Conservation (phyloP, 441 rosid genomes). For the Corymbia citriodora region DNA sequence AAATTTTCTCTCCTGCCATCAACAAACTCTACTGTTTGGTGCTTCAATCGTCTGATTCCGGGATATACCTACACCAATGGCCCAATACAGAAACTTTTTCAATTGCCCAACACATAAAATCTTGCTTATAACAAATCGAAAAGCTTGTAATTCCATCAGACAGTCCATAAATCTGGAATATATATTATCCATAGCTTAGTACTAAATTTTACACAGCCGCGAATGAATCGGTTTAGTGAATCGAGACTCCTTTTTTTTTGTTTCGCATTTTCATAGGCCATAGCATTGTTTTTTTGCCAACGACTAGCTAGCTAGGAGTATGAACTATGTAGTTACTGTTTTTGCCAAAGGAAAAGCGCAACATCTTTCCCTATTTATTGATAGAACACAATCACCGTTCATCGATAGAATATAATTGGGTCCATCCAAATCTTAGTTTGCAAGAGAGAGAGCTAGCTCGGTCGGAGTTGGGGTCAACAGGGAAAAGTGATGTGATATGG, state of each 20-base stretch:
- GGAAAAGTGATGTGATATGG: slow-evolving; percentile 12
- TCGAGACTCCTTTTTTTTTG: background rate
- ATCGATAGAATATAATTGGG: background rate
- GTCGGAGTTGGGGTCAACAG: background rate
- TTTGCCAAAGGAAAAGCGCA: background rate
- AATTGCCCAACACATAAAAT: background rate
- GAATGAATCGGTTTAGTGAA: background rate
- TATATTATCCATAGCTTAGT: background rate
- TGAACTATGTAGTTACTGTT: background rate
- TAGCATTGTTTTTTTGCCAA: background rate
- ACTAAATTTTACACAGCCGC: background rate
- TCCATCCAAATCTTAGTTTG: slow-evolving; percentile 14
- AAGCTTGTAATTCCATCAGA: background rate
- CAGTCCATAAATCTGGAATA: background rate
- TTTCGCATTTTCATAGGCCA: background rate
- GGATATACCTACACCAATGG: slow-evolving; percentile 37
- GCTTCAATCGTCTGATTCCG: slow-evolving; percentile 39
- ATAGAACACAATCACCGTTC: background rate
- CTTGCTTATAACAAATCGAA: background rate
- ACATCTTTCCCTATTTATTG: background rate
- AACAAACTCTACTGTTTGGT: slow-evolving; percentile 39
- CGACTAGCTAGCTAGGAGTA: background rate
- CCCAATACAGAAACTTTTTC: background rate
- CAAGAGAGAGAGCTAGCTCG: background rate
- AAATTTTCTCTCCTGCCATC: slow-evolving; percentile 43